Percentiles rank a stretch among this genome's conserved stretches.
phyloP scores from a whole-genome alignment of 2,329 filamentous ascomycete species.

The Paramyrothecium sp. region DNA sequence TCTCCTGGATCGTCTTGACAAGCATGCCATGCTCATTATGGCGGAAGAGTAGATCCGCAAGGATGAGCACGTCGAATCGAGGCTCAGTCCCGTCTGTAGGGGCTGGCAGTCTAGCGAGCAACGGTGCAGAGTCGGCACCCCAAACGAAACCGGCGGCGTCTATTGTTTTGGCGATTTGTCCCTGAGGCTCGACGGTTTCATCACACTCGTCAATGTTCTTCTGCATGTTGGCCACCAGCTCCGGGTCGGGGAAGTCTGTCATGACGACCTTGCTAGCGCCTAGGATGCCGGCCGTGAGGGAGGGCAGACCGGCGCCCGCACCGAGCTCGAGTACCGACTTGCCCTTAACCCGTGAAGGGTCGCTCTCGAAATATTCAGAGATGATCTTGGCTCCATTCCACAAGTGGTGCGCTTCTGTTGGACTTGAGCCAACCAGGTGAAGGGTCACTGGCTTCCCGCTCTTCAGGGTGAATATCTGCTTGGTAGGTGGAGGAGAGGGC shows the following conservation, averaged over 20 bases:
- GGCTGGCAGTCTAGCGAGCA: constrained; percentile 54
- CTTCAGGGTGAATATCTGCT: constrained; percentile 67
- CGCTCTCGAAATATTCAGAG: constrained; percentile 73
- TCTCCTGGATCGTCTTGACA: constrained; percentile 67
- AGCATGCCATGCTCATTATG: constrained; percentile 83
- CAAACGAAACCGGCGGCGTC: constrained; percentile 76
- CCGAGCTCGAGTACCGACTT: constrained; percentile 85
- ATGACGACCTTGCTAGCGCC: constrained; percentile 73
- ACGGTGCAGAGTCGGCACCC: constrained; percentile 62
- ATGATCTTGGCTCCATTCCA: constrained; percentile 88
- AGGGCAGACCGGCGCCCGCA: constrained; percentile 82
- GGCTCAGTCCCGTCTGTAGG: constrained; percentile 13
- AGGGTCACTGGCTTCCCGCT: constrained; percentile 66
- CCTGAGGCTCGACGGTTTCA: constrained; percentile 28
- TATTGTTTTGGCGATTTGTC: constrained; percentile 35
- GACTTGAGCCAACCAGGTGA: constrained; percentile 82
- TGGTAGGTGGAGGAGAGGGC: constrained; percentile 73
- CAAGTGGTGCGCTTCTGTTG: constrained; percentile 84
- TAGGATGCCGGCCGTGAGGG: constrained; percentile 71
- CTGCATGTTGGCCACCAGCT: constrained; percentile 77
- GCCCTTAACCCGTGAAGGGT: constrained; percentile 59
- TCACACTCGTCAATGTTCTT: constrained; percentile 67
- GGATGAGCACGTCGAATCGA: constrained; percentile 76
- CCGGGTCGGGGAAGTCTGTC: constrained; percentile 85
- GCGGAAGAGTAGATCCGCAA: constrained; percentile 89